Base-by-base conservation (phyloP, 345 rosid genomes). In the Syzygium oleosum region DNA sequence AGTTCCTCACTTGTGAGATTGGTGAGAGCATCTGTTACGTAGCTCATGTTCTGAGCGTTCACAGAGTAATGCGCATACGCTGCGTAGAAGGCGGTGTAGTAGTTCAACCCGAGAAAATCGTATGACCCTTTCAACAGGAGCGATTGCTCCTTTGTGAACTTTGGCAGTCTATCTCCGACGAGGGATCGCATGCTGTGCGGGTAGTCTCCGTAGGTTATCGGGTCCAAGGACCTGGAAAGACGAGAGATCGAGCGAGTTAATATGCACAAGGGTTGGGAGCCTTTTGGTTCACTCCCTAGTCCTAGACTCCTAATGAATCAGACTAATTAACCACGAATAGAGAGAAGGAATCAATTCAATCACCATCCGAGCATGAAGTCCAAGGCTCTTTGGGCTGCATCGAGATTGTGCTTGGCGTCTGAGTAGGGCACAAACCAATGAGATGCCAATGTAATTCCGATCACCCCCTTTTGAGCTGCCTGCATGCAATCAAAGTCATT, bases 291-390 rank as follows among this genome's bases (percentile, higher is more conserved):
- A 1, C 25, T 55, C 21, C 17, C 58, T 21, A 8, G 58, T 55
- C 46, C 46, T 5, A 43, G 7, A 43, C 46, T 5, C 7, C 7
- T 43, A 43, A 43, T 43, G 46, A 43, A 6, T 43, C 46, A 43
- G 46, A 43, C 25, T 5, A 9, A 73, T 34, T 17, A 5, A 73
- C 13, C 46, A 5, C 23, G 10, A 73, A 34, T 21, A 21, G 46
- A 34, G 80, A 52, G 56, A 84, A 52, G 34, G 43, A 22, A 25
- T 7, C n/a, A 21, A 19, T 85, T 54, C 38, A 88, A 85, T 23
- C 52, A 93, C 94, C 94, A 91, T 51, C 95, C 95, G 6, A 90
- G 34, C 89, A 88, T 79, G 87, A 91, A 92, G 85, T 92, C 94
- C 3, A 92, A 84, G 14, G 90, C 89, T 53, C 92, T 55, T 9